Evolutionary conservation across 1,284 basidiomycete genomes (phyloP).

Genomic region (Boletus austroedulis): DNA sequence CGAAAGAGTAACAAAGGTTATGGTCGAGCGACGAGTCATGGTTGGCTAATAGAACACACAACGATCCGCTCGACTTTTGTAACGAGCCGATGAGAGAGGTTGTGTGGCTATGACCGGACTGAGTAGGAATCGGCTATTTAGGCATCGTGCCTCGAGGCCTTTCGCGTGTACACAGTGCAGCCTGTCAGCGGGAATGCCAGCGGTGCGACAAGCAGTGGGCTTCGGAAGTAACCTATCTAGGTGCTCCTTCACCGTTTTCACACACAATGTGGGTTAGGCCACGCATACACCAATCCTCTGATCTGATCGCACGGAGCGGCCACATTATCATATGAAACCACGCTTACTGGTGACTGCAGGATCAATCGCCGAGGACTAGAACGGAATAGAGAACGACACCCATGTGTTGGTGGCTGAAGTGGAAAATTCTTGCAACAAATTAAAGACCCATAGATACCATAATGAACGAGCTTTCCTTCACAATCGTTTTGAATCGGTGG

Average conservation of each 20-base stretch:
- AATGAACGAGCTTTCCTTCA: conserved; percentile 45
- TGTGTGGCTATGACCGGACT: conserved; percentile 7
- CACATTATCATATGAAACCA: background rate
- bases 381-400: background rate
- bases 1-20: conserved; percentile 24
- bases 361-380: background rate
- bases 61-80: conserved; percentile 5
- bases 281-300: background rate
- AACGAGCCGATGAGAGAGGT: conserved; percentile 3
- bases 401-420: background rate
- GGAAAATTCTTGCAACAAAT: background rate
- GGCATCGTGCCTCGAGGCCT: conserved; percentile 24
- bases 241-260: background rate
- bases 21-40: conserved; percentile 27
- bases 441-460: conserved; percentile 29
- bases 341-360: background rate
- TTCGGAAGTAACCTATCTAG: background rate
- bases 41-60: background rate
- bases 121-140: conserved; percentile 21
- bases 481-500: conserved; percentile 46
- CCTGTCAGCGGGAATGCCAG: conserved; percentile 13
- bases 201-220: conserved; percentile 22
- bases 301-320: background rate
- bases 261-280: background rate
- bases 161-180: conserved; percentile 25